These are phyloP conservation scores for Clarireedia homoeocarpa DNA, from an alignment of 2,329 filamentous ascomycete genomes.

Conservation along the genomic window DNA sequence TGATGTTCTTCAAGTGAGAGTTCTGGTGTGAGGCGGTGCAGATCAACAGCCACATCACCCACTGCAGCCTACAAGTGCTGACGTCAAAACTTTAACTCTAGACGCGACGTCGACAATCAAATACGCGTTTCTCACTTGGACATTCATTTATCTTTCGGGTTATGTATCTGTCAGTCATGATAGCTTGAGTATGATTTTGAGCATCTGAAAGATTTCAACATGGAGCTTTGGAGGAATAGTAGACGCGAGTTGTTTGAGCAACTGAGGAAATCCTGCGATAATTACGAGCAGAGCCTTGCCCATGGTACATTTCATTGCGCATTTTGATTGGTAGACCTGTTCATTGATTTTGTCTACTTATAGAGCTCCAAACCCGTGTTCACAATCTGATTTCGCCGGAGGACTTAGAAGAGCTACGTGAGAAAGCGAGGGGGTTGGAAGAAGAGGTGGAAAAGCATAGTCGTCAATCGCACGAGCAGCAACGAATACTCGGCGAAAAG, in stretches of 20 bases:
- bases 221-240: conserved; percentile 25
- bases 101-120: too few relatives aligned
- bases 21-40: too few relatives aligned
- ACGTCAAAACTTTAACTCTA: too few relatives aligned
- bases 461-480: not conserved
- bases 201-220: not conserved
- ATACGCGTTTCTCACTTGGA: too few relatives aligned
- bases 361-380: not conserved
- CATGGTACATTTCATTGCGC: conserved; percentile 14
- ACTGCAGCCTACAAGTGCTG: too few relatives aligned
- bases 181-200: not conserved
- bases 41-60: too few relatives aligned
- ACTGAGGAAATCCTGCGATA: conserved; percentile 17
- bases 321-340: not conserved
- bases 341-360: not conserved
- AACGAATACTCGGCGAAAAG: not conserved
- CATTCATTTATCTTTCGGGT: not conserved
- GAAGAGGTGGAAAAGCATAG: not conserved
- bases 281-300: conserved; percentile 18
- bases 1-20: too few relatives aligned
- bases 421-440: not conserved
- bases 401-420: not conserved
- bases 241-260: conserved; percentile 19
- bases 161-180: not conserved
- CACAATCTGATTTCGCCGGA: not conserved